Evolutionary conservation across 768 basidiomycete species (phyloP).

Genomic region (Rhodotorula toruloides): DNA sequence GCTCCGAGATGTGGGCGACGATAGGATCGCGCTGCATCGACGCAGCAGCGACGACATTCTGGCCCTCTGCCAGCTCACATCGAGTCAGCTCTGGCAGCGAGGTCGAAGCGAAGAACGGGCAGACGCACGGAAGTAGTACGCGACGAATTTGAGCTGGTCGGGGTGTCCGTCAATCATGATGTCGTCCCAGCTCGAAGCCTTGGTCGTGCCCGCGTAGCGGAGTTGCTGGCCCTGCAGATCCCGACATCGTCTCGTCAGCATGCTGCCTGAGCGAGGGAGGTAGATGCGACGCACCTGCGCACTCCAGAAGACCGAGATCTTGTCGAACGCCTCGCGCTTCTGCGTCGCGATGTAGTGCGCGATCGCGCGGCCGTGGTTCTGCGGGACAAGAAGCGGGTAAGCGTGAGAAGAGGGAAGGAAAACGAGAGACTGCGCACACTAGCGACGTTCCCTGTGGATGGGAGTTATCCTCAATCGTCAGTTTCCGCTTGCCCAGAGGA

Average conservation of each 20-base stretch:
- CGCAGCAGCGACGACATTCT: slow-evolving; percentile 38
- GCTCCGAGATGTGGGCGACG: slow-evolving; percentile 69
- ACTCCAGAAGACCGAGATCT: slow-evolving; percentile 68
- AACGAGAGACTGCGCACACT: background rate
- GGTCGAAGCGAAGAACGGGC: background rate
- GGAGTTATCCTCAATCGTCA: too few relatives aligned
- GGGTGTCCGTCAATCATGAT: slow-evolving; percentile 70
- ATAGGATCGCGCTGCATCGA: slow-evolving; percentile 38
- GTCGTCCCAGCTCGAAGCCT: slow-evolving; percentile 60
- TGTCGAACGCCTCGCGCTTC: slow-evolving; percentile 60
- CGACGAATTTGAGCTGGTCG: slow-evolving; percentile 75
- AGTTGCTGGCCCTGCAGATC: slow-evolving; percentile 81
- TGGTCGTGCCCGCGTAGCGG: slow-evolving; percentile 72
- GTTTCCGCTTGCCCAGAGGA: too few relatives aligned
- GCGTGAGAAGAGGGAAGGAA: background rate
- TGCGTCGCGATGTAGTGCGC: slow-evolving; percentile 67
- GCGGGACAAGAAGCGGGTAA: background rate
- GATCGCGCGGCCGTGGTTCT: slow-evolving; percentile 75
- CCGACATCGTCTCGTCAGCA: too few relatives aligned
- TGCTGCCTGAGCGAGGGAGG: too few relatives aligned
- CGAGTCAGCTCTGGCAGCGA: background rate
- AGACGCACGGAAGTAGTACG: slow-evolving; percentile 55
- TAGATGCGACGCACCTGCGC: slow-evolving; percentile 51
- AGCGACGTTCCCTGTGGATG: background rate
- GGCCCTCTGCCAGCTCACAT: slow-evolving; percentile 1